Evolutionary conservation across 768 basidiomycete genomes (phyloP), one percentile per base, ranked within the genome.

Genomic region (Ramaria sp.): DNA sequence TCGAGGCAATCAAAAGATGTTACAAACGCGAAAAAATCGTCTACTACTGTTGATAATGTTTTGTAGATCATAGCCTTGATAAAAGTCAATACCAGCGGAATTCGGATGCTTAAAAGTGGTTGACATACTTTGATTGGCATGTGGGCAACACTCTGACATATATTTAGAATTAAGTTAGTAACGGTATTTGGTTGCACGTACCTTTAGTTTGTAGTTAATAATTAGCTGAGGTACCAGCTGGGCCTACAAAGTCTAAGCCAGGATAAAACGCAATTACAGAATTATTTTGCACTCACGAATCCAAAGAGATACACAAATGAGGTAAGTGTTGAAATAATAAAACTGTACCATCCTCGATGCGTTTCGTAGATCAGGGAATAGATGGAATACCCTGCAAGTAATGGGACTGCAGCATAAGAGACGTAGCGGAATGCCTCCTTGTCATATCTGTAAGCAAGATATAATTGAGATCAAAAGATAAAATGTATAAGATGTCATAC

Each of bases 191-290:
- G 16, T 47, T 60, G 54, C 50, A 64, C 70, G 57, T 60, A 85
- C 84, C 85, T 93, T 93, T 57, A 98, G 78, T 69, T 95, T 95
- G 72, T 94, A 96, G 71, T 96, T 96, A 74, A 97, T 94, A 64
- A 97, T 95, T 55, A 92, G 70, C 66, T 90, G 87, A 34, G 86
- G 88, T 48, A 90, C 71, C 30, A 92, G 76, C 74, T 92, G 89
- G 48, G 85, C 88, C 88, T 90, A 64, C 30, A 61, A 30, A 39
- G 30, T 59, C 47, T 22, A 47, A 50, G 52, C 56, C 34, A 57
- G 62, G 38, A 63, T 56, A 27, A 22, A 39, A 56, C 57, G 58
- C 12, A 12, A 2, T 18, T 28, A 27, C 7, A 48, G n/a, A 55
- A 3, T 15, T 20, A 41, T 39, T 22, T 20, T 37, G 38, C 64